Base-by-base conservation (phyloP, 164 flowering plant genomes). In the Dillenia turbinata region DNA sequence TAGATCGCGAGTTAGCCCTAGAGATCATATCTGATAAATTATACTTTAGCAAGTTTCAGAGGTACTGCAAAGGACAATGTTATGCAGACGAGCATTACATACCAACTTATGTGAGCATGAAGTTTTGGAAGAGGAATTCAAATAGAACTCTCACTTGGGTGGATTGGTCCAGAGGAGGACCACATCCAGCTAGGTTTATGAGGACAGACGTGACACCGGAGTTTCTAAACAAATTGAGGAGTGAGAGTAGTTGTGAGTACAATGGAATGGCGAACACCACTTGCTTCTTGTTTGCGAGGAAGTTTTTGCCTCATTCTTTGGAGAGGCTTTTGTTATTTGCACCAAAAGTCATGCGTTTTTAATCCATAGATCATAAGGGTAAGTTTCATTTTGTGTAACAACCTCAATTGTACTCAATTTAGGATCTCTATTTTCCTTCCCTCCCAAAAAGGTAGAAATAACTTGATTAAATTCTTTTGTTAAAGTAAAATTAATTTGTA, bases 281-380 rank as follows among this genome's bases (percentile, higher is more conserved):
- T 40, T 90, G 96, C 58, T 72, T 44, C 78, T 68, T 92, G 79
- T 89, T 92, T 74, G 98, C 95, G 2, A 83, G 98, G 74, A 92
- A 92, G 71, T 88, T 90, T 62, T 49, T 67, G 56, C 79, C 79
- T 4, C 33, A 62, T 66, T 52, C 88, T n/a, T 71, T 92, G 73
- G 79, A 68, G 19, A 78, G 89, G 55, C 66, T 92, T 46, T 6
- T 87, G 69, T 77, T 67, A 59, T 78, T 82, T 72, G 85, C 87
- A 33, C 83, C 87, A 1, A 62, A 66, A 43, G 70, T 77, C 24
- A 76, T 91, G 88, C 76, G 79, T 0, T 79, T 33, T 88, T 54
- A 50, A 33, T 45, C 61, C 65, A 71, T 68, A 10, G 9, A 33
- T 7, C 14, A 51, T 51, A 2, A 14, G 55, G 17, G 4, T 5